These are phyloP conservation scores for Orbilia quercus DNA, from an alignment of 2,329 filamentous ascomycete species.

Conservation along the genomic window DNA sequence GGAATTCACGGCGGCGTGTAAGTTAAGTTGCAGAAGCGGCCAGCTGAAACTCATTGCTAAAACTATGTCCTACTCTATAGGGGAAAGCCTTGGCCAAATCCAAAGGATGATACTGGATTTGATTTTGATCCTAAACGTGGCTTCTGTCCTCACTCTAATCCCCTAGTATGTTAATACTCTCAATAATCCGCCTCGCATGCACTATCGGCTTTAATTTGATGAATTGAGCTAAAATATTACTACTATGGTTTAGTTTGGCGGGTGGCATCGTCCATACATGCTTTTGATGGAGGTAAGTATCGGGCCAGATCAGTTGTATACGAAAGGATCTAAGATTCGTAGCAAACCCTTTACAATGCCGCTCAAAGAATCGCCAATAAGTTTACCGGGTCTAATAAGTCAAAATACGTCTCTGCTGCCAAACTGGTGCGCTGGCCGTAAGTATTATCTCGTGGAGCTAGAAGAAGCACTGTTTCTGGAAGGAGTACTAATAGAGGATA, in stretches of 20 bases:
- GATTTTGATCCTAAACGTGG: conserved; percentile 14
- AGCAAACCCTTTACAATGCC: conserved; percentile 53
- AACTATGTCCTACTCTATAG: not conserved
- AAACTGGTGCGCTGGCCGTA: conserved; percentile 57
- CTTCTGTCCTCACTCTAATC: conserved; percentile 36
- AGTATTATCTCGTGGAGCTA: conserved; percentile 18
- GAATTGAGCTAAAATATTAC: not conserved
- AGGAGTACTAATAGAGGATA: conserved; percentile 9
- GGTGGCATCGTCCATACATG: conserved; percentile 61
- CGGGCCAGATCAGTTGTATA: too few relatives aligned
- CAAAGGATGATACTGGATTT: not conserved
- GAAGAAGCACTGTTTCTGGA: not conserved
- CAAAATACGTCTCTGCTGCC: conserved; percentile 57
- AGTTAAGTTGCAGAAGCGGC: conserved; percentile 6
- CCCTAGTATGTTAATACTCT: conserved; percentile 44
- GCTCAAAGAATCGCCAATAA: conserved; percentile 46
- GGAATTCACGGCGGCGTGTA: conserved; percentile 35
- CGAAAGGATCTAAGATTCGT: not conserved
- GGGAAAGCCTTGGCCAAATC: conserved; percentile 28
- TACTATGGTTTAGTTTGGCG: conserved; percentile 56
- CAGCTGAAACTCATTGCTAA: not conserved
- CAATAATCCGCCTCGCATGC: too few relatives aligned
- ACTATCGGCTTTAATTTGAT: not conserved
- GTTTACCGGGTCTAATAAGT: conserved; percentile 48
- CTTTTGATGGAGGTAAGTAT: conserved; percentile 59